Evolutionary conservation across 192 early-diverging fungal species (phyloP), one percentile per base, ranked within the genome.

Genomic region (Phycomyces nitens): DNA sequence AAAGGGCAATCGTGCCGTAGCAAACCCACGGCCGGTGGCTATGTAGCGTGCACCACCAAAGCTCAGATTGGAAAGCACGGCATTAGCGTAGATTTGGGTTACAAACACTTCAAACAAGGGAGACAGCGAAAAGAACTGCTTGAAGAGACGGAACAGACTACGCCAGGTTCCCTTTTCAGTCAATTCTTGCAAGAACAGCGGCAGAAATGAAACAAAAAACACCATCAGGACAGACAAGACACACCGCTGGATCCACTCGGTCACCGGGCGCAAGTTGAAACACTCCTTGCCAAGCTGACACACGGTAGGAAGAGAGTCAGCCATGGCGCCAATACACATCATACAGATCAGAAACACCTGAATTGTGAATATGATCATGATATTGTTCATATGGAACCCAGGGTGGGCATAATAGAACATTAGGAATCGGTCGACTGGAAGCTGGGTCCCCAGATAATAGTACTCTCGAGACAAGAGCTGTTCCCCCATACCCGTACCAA

Each of bases 401-500:
- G 88, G 86, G 64, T 90, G 88, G 29, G 83, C 85, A 62, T 85
- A 89, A 73, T 80, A 89, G 74, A 89, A 88, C 20, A 87, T 89
- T 63, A 89, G 66, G 75, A 87, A 86, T 8, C 87, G 81, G 60
- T 90, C 89, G 29, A 90, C 69, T 7, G 89, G 88, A 34, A 90
- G 76, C 51, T 84, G 84, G 40, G 85, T 82, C 43, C 89, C 89
- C 21, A 90, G 62, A 73, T 86, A 86, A 78, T 90, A 90, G 72
- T 90, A 87, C 70, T 90, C 89, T 52, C 89, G 84, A 57, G 89
- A 90, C 34, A 90, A 72, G 70, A 90, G 81, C 69, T 90, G 89
- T 76, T 90, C 89, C 52, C 85, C 86, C 89, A 89, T 90, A 63
- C 89, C 89, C 34, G 86, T 85, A 41, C 87, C 89, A 42, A 90